Conservation (phyloP, 305 asterid species). For the Petunia hybrid region DNA sequence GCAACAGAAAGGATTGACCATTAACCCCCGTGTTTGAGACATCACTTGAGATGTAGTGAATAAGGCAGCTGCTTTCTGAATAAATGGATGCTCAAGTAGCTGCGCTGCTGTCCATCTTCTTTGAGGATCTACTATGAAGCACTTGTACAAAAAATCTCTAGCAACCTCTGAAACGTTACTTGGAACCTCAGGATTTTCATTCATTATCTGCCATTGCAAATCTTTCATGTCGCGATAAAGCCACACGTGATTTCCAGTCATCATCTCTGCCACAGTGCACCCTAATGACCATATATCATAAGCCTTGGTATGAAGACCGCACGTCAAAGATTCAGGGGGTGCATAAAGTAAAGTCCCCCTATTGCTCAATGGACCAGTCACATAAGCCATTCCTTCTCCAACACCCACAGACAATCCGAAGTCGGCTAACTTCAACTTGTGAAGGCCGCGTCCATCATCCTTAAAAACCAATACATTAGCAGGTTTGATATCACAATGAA, state of each 20-base stretch:
- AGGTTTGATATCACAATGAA: conserved; percentile 12
- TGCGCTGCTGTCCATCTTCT: not conserved
- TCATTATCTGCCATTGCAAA: not conserved
- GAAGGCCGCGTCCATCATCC: not conserved
- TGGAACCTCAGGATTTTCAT: not conserved
- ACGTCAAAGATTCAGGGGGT: not conserved
- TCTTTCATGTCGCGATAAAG: not conserved
- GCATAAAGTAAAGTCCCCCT: not conserved
- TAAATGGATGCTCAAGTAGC: not conserved
- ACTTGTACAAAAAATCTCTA: not conserved
- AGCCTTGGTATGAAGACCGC: not conserved
- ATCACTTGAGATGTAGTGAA: not conserved
- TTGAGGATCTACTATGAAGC: not conserved
- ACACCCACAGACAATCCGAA: not conserved
- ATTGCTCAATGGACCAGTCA: not conserved
- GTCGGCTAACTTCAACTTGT: conserved; percentile 10
- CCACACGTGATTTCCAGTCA: not conserved
- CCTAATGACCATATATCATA: not conserved
- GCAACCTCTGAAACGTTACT: not conserved
- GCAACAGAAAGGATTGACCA: not conserved
- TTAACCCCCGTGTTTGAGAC: not conserved
- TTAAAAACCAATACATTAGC: not conserved
- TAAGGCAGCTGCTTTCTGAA: not conserved
- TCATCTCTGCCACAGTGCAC: not conserved
- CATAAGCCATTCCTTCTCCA: not conserved